Conservation (phyloP, 2,329 filamentous ascomycete genomes). For the Ophiostoma perfectum region DNA sequence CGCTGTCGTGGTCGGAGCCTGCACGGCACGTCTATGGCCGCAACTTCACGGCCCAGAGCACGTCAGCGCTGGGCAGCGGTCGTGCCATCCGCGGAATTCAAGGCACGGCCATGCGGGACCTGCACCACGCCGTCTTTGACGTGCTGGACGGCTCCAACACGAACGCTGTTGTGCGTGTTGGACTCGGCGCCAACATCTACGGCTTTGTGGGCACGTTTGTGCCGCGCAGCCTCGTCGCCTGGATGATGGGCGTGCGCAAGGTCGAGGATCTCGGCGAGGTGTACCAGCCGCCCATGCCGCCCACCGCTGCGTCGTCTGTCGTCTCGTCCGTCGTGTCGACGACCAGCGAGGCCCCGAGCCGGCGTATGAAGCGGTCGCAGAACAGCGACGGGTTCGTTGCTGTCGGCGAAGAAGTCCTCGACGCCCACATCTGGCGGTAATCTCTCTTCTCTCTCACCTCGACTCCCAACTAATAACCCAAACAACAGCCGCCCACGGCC, state of each 20-base stretch:
- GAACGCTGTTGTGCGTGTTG: slow-evolving; percentile 66
- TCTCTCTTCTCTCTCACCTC: background rate
- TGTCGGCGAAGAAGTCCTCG: slow-evolving; percentile 41
- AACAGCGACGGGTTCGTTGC: slow-evolving; percentile 45
- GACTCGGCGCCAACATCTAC: slow-evolving; percentile 78
- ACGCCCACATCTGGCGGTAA: slow-evolving; percentile 46
- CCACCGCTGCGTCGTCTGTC: slow-evolving; percentile 31
- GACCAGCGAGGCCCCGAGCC: slow-evolving; percentile 26
- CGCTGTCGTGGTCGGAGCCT: slow-evolving; percentile 59
- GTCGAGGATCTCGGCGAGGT: slow-evolving; percentile 54
- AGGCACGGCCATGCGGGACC: slow-evolving; percentile 67
- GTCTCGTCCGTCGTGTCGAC: slow-evolving; percentile 15
- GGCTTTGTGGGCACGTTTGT: slow-evolving; percentile 77
- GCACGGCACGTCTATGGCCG: slow-evolving; percentile 56
- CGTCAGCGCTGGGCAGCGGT: slow-evolving; percentile 51
- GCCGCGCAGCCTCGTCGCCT: slow-evolving; percentile 71
- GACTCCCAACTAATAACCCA: background rate
- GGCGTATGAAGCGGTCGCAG: slow-evolving; percentile 25
- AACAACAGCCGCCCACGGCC: background rate
- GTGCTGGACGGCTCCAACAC: slow-evolving; percentile 65
- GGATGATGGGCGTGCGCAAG: slow-evolving; percentile 80
- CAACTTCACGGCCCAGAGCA: slow-evolving; percentile 54
- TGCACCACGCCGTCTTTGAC: slow-evolving; percentile 87
- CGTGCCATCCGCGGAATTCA: slow-evolving; percentile 52
- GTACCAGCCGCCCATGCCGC: slow-evolving; percentile 42